Evolutionary conservation across 345 rosid species (phyloP).

Genomic region (Eucalyptus paniculata): DNA sequence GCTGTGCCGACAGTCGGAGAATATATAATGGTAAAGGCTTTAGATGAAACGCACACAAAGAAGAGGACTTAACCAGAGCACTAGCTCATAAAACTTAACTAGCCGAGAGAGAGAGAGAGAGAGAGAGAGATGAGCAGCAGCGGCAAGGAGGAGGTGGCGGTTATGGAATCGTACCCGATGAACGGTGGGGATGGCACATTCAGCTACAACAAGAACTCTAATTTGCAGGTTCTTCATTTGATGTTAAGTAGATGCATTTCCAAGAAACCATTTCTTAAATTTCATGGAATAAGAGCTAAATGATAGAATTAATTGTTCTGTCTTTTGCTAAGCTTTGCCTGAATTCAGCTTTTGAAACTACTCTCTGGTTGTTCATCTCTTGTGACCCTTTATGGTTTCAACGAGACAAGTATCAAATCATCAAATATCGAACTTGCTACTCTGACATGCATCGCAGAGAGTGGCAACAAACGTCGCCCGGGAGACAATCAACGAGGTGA

Average conservation of each 20-base stretch:
- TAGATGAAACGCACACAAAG: background rate
- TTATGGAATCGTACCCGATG: conserved; percentile 7
- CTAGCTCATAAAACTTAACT: background rate
- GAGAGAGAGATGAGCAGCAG: background rate
- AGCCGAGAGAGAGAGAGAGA: background rate
- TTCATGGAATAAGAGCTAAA: background rate
- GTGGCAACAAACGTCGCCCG: conserved; percentile 1
- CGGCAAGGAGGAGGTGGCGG: background rate
- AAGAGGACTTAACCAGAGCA: background rate
- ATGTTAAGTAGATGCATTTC: background rate
- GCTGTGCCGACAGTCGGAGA: background rate
- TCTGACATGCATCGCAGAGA: conserved; percentile 1
- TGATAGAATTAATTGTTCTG: background rate
- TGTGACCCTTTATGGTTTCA: background rate
- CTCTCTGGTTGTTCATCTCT: background rate
- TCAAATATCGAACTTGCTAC: background rate
- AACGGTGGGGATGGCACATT: conserved; percentile 39
- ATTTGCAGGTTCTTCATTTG: conserved; percentile 25
- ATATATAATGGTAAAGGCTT: too few species aligned
- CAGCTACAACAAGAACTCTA: conserved; percentile 42
- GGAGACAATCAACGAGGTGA: conserved; percentile 18
- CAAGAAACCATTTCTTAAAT: background rate
- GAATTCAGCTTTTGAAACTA: background rate
- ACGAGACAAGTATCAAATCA: background rate
- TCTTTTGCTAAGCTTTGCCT: background rate